phyloP scores from a whole-genome alignment of 163 green algal species.

The Prototheca wickerhamii region DNA sequence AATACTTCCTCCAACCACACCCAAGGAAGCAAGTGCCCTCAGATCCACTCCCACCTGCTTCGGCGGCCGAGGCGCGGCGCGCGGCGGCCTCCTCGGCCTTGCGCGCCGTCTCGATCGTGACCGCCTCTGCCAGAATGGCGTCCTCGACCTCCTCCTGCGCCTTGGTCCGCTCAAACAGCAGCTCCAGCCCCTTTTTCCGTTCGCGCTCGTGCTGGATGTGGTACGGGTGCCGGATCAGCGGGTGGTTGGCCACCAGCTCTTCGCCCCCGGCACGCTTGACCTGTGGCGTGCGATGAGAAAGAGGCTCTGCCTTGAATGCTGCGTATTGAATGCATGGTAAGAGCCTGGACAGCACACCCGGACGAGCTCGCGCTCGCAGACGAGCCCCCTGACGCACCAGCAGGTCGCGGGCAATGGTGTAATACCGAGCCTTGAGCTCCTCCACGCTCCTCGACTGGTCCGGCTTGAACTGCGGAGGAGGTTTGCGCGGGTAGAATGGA shows the following conservation, averaged over 20 bases:
- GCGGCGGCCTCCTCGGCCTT: conserved; percentile 13
- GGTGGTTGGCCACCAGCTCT: conserved; percentile 40
- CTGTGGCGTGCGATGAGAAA: background rate
- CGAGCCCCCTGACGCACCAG: conserved; percentile 26
- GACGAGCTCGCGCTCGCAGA: too few species aligned
- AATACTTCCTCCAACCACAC: too few species aligned
- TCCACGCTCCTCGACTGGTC: conserved; percentile 50
- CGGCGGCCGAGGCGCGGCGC: background rate
- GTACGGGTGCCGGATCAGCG: conserved; percentile 51
- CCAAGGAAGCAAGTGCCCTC: too few species aligned
- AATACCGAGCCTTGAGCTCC: conserved; percentile 92
- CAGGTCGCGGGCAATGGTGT: conserved; percentile 60
- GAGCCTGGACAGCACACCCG: too few species aligned
- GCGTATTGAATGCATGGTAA: too few species aligned
- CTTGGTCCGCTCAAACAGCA: conserved; percentile 41
- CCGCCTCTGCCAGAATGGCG: background rate
- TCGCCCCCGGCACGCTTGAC: conserved; percentile 40
- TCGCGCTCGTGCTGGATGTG: conserved; percentile 47
- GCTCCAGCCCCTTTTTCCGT: conserved; percentile 56
- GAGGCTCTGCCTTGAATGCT: too few species aligned
- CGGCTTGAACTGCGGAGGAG: conserved; percentile 32
- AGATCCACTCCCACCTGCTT: too few species aligned
- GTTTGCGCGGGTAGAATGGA: too few species aligned
- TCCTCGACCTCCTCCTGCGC: conserved; percentile 29
- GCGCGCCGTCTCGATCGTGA: background rate